Evolutionary conservation across 164 flowering plant genomes (phyloP).

Genomic region (Houttuynia cordata): DNA sequence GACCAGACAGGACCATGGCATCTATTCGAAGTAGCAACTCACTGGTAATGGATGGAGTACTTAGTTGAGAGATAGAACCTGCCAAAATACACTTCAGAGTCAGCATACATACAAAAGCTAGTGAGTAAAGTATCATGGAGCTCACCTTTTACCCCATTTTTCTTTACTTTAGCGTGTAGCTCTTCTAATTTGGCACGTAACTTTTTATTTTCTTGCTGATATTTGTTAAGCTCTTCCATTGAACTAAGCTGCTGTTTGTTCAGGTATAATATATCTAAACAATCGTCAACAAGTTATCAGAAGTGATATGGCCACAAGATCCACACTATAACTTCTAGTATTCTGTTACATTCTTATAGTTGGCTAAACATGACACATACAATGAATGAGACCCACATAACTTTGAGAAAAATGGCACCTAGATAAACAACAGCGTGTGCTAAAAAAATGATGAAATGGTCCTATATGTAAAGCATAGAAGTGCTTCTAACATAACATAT

Average conservation of each 20-base stretch:
- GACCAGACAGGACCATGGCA: slow-evolving; percentile 61
- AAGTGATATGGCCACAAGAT: neutral
- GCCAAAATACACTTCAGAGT: neutral
- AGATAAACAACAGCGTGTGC: no score
- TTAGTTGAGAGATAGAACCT: slow-evolving; percentile 16
- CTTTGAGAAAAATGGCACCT: no score
- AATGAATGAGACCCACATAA: no score
- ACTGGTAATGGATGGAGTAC: slow-evolving; percentile 25
- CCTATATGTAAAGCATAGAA: neutral
- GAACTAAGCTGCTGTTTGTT: slow-evolving; percentile 57
- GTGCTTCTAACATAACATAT: neutral
- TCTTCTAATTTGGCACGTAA: slow-evolving; percentile 39
- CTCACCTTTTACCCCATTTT: slow-evolving; percentile 22
- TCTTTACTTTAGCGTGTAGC: slow-evolving; percentile 30
- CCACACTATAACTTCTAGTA: neutral
- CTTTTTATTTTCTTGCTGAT: slow-evolving; percentile 32
- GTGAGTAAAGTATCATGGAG: neutral
- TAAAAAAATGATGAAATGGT: no score
- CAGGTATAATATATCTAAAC: slow-evolving; percentile 54
- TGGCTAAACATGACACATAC: no score
- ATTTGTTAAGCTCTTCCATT: slow-evolving; percentile 50
- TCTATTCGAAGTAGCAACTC: slow-evolving; percentile 73
- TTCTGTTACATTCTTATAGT: no score
- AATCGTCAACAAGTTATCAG: slow-evolving; percentile 6
- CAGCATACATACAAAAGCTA: neutral